Evolutionary conservation across 805 yeast species (phyloP).

Genomic region (Candida piceae): DNA sequence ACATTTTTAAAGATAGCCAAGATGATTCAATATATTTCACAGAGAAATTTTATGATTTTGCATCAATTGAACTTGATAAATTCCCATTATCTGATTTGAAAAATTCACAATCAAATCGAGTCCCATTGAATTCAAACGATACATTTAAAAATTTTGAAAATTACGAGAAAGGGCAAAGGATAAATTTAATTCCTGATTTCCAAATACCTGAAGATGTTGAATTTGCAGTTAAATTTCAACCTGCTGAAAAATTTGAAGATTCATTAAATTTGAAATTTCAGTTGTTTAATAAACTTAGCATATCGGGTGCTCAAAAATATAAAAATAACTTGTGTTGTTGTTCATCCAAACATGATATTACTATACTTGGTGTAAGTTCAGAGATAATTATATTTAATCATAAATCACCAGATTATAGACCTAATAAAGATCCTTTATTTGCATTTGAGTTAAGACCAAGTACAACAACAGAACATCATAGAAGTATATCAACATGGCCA

Average conservation of each 20-base stretch:
- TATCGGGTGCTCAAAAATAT: slow-evolving; percentile 29
- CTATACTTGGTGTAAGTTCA: slow-evolving; percentile 31
- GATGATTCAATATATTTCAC: slow-evolving; percentile 11
- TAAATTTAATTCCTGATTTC: slow-evolving; percentile 12
- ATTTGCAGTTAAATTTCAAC: slow-evolving; percentile 27
- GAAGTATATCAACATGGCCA: slow-evolving; percentile 40
- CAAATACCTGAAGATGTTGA: slow-evolving; percentile 16
- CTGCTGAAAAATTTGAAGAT: slow-evolving; percentile 35
- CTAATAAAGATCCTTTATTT: slow-evolving; percentile 23
- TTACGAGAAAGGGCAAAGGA: slow-evolving; percentile 11
- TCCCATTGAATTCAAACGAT: slow-evolving; percentile 29
- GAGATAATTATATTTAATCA: slow-evolving; percentile 30
- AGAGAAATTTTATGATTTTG: slow-evolving; percentile 13
- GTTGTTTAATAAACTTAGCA: slow-evolving; percentile 18
- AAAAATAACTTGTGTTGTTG: slow-evolving; percentile 36
- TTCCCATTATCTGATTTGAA: slow-evolving; percentile 1
- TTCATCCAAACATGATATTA: slow-evolving; percentile 16
- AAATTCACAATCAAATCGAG: slow-evolving; percentile 2
- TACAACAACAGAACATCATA: slow-evolving; percentile 36
- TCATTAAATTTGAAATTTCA: slow-evolving; percentile 15
- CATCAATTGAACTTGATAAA: slow-evolving; percentile 11
- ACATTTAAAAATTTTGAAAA: slow-evolving; percentile 32
- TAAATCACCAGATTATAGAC: slow-evolving; percentile 20
- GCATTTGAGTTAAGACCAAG: slow-evolving; percentile 39
- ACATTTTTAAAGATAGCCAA: not conserved